Base-by-base conservation (phyloP, 176 grass and related monocot genomes). In the Chloris gayana region DNA sequence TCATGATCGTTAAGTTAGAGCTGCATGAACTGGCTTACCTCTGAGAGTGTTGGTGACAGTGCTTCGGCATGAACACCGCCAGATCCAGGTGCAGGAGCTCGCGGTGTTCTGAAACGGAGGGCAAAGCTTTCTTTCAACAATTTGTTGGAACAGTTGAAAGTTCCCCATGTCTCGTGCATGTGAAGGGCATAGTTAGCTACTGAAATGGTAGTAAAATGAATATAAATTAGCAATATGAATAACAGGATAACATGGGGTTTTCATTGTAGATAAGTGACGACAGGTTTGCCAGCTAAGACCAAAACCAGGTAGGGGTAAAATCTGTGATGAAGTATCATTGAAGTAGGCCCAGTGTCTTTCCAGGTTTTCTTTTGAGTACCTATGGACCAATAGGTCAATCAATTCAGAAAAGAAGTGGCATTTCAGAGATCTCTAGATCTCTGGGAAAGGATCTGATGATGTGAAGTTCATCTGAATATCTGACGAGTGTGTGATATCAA, bases 11-110 rank as follows among this genome's bases (percentile, higher is more conserved):
- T 79, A 31, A 67, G 10, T 51, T 18, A 21, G 35, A 56, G 49
- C 41, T 33, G 27, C 33, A 59, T 80, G 66, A 32, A 46, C 12
- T 42, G 44, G 58, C 24, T n/a, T 77, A 75, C 54, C 73, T 75
- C 14, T 27, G 73, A 42, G 3, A 49, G 31, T 39, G 54, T 51
- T 66, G 18, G 70, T 31, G 73, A 38, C 10, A 42, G 44, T 85
- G 46, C 47, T 57, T 85, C 33, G 11, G 45, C 49, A 37, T 47
- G 4, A 37, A 79, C 57, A 72, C 32, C 75, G 66, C 46, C 69
- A 74, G 45, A 78, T 67, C 67, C 22, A 50, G 47, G 10, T 17
- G 41, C 47, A 69, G 14, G 21, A n/a, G 19, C 67, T 17, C 69
- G 3, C 22, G 63, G 57, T 37, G 66, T 37, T 82, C 7, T 19